Evolutionary conservation across 768 basidiomycete genomes (phyloP).

Genomic region (Collybia sordida): DNA sequence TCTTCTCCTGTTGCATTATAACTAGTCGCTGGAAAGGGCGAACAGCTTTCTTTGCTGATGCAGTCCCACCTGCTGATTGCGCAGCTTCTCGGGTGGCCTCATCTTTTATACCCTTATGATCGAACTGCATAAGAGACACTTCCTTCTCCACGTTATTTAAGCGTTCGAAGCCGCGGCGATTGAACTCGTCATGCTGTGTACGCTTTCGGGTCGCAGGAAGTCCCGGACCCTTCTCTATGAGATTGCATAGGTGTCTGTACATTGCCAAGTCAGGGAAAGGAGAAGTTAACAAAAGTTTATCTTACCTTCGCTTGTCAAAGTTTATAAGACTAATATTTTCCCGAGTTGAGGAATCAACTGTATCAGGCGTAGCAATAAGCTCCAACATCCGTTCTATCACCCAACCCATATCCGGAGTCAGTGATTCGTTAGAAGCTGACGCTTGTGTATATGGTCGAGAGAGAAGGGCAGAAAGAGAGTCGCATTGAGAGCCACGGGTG

Average conservation of each 20-base stretch:
- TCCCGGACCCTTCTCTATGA: constrained; percentile 55
- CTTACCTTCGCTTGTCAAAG: constrained; percentile 80
- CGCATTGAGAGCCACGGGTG: constrained; percentile 59
- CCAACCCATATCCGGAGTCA: constrained; percentile 82
- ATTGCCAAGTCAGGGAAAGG: constrained; percentile 13
- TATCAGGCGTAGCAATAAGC: constrained; percentile 72
- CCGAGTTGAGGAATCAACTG: constrained; percentile 52
- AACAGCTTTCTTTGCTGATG: constrained; percentile 51
- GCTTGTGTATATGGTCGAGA: constrained; percentile 46
- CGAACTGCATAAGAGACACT: constrained; percentile 59
- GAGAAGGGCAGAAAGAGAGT: constrained; percentile 59
- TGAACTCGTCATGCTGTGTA: constrained; percentile 52
- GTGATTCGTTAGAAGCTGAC: constrained; percentile 43
- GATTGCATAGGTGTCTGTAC: constrained; percentile 62
- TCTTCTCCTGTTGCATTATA: constrained; percentile 74
- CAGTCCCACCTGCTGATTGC: constrained; percentile 38
- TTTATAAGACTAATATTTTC: constrained; percentile 67
- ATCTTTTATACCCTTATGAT: constrained; percentile 71
- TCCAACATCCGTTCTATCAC: constrained; percentile 80
- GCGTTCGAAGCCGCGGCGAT: constrained; percentile 71
- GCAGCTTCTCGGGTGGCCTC: constrained; percentile 68
- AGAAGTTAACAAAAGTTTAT: background rate
- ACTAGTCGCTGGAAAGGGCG: constrained; percentile 71
- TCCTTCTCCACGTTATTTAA: constrained; percentile 76
- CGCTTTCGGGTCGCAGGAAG: constrained; percentile 42